These are phyloP conservation scores for Aegilops speltoides DNA, from an alignment of 176 grass and related monocot species.

Conservation along the genomic window DNA sequence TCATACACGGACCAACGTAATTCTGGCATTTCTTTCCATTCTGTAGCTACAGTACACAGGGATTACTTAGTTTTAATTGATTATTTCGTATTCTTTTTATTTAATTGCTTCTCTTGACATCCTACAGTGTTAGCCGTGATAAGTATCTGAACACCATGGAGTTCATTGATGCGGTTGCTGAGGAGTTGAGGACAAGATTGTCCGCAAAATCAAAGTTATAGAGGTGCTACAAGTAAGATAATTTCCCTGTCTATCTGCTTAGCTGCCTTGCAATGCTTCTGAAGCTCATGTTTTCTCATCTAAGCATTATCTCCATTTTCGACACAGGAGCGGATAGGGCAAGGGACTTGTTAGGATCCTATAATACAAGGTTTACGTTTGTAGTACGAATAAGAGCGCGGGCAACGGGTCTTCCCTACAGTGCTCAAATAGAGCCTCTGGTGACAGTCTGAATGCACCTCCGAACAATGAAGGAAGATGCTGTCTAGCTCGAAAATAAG, in stretches of 20 bases:
- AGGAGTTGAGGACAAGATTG: constrained; percentile 49
- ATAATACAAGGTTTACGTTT: not conserved
- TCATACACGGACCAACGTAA: constrained; percentile 67
- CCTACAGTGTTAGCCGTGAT: constrained; percentile 48
- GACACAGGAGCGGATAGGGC: not conserved
- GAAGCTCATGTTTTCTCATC: constrained; percentile 5
- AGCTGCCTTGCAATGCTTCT: not conserved
- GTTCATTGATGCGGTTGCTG: constrained; percentile 63
- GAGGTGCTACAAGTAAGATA: constrained; percentile 6
- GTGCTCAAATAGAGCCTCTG: not conserved
- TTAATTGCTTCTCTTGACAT: not conserved
- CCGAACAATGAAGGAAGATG: not conserved
- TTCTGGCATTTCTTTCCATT: not conserved
- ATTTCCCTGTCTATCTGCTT: not conserved
- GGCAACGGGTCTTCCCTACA: not conserved
- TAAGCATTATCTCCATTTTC: not conserved
- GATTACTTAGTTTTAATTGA: not conserved
- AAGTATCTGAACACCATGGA: constrained; percentile 56
- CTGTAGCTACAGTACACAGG: not conserved
- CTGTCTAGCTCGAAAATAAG: not conserved
- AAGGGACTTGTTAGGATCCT: not conserved
- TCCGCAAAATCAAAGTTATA: constrained; percentile 47
- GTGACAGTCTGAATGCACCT: not conserved
- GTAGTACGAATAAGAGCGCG: not conserved
- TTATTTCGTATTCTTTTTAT: not conserved